Base-by-base conservation (phyloP, 208 protist genomes). In the Angomonas deanei region DNA sequence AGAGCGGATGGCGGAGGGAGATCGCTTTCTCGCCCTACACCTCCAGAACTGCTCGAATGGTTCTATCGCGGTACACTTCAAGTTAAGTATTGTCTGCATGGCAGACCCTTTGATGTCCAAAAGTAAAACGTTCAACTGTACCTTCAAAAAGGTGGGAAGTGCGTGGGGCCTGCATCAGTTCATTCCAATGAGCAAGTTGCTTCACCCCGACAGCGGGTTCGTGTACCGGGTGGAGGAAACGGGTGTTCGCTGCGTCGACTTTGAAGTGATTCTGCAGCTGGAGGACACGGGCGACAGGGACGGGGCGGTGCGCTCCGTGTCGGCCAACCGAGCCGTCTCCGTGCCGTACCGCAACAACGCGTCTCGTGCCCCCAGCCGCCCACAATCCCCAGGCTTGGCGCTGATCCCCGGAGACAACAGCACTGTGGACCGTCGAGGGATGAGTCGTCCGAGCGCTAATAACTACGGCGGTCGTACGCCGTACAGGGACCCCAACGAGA, bases 111-210 rank as follows among this genome's bases (percentile, higher is more conserved):
- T 74, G 36, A 64, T 64, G 49, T 86, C 79, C 34, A 84, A 84
- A 61, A 82, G 74, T 39, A 87, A 92, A 65, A 80, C 77, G 0
- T 96, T 96, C 70, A 81, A 84, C 70, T 96, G 89, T 69, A 79
- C 80, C 17, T 96, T 93, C 66, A 85, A 84, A 53, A 88, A 86
- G 66, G 74, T 76, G 0, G 82, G 84, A 32, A 91, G 76, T 55
- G 89, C 89, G 13, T 96, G 86, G 85, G 89, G 89, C 3, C 74
- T 96, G 57, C 88, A 96, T 63, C 82, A 92, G 68, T 96, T 96
- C 50, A 82, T 93, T 38, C 52, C 74, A 10, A 70, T 93, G 26
- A 50, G 69, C 10, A 60, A 71, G 49, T 68, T 96, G 31, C 65
- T 91, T 30, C 59, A 79, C 36, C 66, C 79, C 6, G 77, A 87